Conservation (phyloP, 2,329 filamentous ascomycete genomes). For the Aspergillus sojae region DNA sequence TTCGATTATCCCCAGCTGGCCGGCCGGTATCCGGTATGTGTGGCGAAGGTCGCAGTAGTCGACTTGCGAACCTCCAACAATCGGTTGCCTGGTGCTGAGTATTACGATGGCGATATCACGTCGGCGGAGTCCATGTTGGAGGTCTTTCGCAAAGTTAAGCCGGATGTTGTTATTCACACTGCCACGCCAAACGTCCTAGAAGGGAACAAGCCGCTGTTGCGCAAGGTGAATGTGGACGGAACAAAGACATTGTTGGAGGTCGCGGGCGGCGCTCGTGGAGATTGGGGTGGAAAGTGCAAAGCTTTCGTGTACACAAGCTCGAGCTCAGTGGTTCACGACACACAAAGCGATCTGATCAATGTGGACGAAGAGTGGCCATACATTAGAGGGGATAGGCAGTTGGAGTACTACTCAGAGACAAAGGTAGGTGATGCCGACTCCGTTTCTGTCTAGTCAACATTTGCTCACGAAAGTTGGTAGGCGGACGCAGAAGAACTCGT, state of each 20-base stretch:
- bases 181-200: constrained; percentile 68
- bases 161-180: constrained; percentile 88
- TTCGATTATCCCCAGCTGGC: constrained; percentile 41
- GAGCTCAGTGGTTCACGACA: constrained; percentile 84
- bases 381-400: constrained; percentile 69
- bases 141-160: constrained; percentile 67
- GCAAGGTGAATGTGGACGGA: constrained; percentile 84
- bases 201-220: constrained; percentile 63
- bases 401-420: constrained; percentile 85
- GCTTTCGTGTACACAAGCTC: constrained; percentile 90
- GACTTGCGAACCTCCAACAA: constrained; percentile 74
- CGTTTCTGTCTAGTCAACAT: background rate
- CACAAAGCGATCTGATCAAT: constrained; percentile 75
- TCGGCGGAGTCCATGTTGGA: constrained; percentile 62
- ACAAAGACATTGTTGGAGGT: constrained; percentile 71
- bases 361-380: constrained; percentile 82
- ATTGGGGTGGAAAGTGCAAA: constrained; percentile 65
- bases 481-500: constrained; percentile 81
- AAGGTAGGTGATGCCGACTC: constrained; percentile 61
- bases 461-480: constrained; percentile 43
- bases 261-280: constrained; percentile 66
- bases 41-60: constrained; percentile 65
- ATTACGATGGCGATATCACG: constrained; percentile 79
- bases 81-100: constrained; percentile 63
- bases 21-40: constrained; percentile 45